Base-by-base conservation (phyloP, 2,329 filamentous ascomycete genomes). In the Leptographium wingfieldii region DNA sequence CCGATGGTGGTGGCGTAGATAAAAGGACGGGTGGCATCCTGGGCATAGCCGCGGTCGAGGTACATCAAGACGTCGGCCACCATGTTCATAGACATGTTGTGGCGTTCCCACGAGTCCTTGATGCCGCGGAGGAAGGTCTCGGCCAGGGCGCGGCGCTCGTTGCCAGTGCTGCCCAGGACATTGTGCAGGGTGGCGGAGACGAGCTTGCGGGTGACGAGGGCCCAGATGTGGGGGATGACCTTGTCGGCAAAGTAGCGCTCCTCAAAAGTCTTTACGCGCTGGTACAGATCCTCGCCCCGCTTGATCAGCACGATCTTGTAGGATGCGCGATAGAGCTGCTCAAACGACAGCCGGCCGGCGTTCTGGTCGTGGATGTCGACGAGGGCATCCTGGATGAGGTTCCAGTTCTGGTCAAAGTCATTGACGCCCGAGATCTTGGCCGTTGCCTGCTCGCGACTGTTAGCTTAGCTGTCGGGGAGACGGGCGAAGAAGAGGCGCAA, bases 31-130 rank as follows among this genome's bases (percentile, higher is more conserved):
- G 85, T 82, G 6, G 73, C 68, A 63, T 95, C 90, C 43, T 84
- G 78, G 56, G 84, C 87, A 68, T 88, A 91, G 33, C 92, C 86
- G 56, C 91, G 87, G 69, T 99, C 92, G 78, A 99, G 90, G 69
- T 96, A 96, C 91, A 97, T 96, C 57, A 97, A 79, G 38, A 97
- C 63, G 48, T 67, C 66, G n/a, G 66, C 66, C 10, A 66, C 65
- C 92, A 97, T 97, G 69, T 90, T 91, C 89, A 96, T 96, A 53
- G 88, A 92, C 60, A 88, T 82, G 69, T 92, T 89, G 69, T 99
- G 92, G 63, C 95, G 88, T 62, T 91, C 84, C 90, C 92, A 99
- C 2, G 86, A 84, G 61, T 85, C 79, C 66, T 87, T 87, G 16
- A 97, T 72, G 0, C 84, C 86, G 59, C 82, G 83, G 61, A 99